A percentile compares a stretch with the other conserved stretches of the same genome.
These are phyloP conservation scores for Fragilariopsis cylindrus DNA, from an alignment of 108 stramenopile genomes.

Conservation along the genomic window DNA sequence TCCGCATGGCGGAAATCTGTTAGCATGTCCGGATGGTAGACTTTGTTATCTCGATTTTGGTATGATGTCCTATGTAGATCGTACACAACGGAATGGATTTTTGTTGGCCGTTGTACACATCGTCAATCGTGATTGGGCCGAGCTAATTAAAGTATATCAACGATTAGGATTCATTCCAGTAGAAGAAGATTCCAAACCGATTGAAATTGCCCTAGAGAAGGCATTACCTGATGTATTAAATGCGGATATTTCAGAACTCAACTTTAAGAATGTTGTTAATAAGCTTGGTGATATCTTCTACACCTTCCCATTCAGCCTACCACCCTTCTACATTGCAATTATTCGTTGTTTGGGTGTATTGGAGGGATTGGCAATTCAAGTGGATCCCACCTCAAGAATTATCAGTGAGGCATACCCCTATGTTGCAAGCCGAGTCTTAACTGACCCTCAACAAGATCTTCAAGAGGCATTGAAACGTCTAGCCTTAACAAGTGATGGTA, in stretches of 20 bases:
- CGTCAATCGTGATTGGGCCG: constrained; percentile 94
- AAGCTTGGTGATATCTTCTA: constrained; percentile 96
- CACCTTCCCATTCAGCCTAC: constrained; percentile 93
- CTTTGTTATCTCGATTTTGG: constrained; percentile 96
- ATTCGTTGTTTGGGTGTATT: constrained; percentile 96
- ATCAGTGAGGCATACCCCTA: constrained; percentile 94
- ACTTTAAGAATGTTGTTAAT: constrained; percentile 95
- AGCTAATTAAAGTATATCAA: constrained; percentile 84
- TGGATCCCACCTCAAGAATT: constrained; percentile 88
- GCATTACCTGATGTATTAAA: constrained; percentile 94
- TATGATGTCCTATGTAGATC: constrained; percentile 93
- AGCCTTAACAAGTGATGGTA: constrained; percentile 79
- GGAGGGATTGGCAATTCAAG: constrained; percentile 95
- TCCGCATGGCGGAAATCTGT: constrained; percentile 83
- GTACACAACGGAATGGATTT: constrained; percentile 89
- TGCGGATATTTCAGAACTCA: constrained; percentile 90
- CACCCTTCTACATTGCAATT: constrained; percentile 97
- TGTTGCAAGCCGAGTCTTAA: constrained; percentile 92
- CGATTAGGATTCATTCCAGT: constrained; percentile 92
- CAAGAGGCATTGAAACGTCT: constrained; percentile 82
- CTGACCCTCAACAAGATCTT: constrained; percentile 81
- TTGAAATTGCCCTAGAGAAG: constrained; percentile 85
- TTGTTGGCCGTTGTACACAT: constrained; percentile 95
- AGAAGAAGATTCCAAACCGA: constrained; percentile 82
- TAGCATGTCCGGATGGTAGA: constrained; percentile 81